Percentiles rank a stretch among this genome's conserved stretches.
Evolutionary conservation across 2,329 filamentous ascomycete species (phyloP).

Genomic region (Pseudogymnoascus sp.): DNA sequence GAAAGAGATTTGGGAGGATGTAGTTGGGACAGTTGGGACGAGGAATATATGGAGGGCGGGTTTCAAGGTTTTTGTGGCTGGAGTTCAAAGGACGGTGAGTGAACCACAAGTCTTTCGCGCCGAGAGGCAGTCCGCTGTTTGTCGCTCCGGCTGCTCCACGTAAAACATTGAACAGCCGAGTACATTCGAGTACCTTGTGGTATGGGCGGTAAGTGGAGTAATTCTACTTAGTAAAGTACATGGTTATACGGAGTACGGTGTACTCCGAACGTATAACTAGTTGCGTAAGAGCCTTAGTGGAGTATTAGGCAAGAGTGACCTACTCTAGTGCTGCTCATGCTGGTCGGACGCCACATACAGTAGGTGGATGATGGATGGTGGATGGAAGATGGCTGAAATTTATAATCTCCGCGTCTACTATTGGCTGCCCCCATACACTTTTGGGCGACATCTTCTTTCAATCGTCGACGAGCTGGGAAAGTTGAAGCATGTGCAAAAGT

Average conservation of each 20-base stretch:
- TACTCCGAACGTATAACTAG: background rate
- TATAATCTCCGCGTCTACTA: background rate
- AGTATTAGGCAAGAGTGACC: constrained; percentile 7
- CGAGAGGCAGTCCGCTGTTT: background rate
- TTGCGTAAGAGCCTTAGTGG: constrained; percentile 6
- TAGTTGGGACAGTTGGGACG: background rate
- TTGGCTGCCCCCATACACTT: background rate
- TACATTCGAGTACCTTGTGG: constrained; percentile 7
- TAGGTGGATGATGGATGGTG: background rate
- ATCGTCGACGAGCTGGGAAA: background rate
- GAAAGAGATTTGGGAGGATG: background rate
- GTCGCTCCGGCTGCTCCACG: background rate
- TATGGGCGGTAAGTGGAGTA: background rate
- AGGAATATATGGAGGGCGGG: background rate
- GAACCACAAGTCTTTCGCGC: constrained; percentile 1
- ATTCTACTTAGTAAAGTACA: no score
- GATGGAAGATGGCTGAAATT: background rate
- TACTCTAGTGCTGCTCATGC: background rate
- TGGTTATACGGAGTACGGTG: background rate
- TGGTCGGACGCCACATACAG: background rate
- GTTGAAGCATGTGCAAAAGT: background rate
- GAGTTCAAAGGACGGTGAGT: constrained; percentile 4
- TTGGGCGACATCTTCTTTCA: background rate
- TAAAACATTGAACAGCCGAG: background rate
- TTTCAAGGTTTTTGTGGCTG: constrained; percentile 7